Evolutionary conservation across 345 rosid species (phyloP).

Genomic region (Salix caprea): DNA sequence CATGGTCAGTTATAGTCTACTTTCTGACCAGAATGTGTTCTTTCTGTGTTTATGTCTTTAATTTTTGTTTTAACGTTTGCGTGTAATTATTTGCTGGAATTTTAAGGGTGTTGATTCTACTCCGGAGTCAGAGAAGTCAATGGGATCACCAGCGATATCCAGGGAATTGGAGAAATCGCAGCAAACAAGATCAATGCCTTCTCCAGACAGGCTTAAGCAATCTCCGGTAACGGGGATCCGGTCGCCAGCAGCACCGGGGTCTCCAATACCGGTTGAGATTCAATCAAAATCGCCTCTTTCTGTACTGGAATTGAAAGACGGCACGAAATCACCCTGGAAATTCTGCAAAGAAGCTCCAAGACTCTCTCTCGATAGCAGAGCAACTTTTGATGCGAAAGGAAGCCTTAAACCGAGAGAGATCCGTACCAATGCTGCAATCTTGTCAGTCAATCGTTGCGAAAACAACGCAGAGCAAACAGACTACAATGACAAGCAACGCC

Average conservation of each 20-base stretch:
- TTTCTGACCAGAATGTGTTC: no score
- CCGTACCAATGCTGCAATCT: conserved; percentile 44
- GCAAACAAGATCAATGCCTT: conserved; percentile 34
- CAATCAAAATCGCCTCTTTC: conserved; percentile 42
- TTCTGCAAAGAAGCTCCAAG: conserved; percentile 86
- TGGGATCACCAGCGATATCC: conserved; percentile 30
- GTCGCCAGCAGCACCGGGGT: conserved; percentile 35
- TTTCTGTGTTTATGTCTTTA: neutral
- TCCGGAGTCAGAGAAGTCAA: conserved; percentile 23
- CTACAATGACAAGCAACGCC: conserved; percentile 38
- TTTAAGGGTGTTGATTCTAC: conserved; percentile 37
- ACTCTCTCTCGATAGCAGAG: conserved; percentile 96
- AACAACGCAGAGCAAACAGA: conserved; percentile 22
- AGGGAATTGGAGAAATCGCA: conserved; percentile 32
- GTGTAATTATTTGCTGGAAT: neutral
- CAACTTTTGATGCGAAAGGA: conserved; percentile 78
- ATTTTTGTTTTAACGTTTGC: neutral
- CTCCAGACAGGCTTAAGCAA: conserved; percentile 42
- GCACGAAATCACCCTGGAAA: conserved; percentile 67
- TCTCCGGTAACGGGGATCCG: conserved; percentile 37
- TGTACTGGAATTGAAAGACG: conserved; percentile 50
- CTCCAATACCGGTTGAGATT: conserved; percentile 17
- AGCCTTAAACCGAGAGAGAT: conserved; percentile 78
- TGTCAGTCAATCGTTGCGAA: conserved; percentile 28
- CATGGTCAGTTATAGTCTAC: conserved; percentile 15